Conservation (phyloP, 257 asterid species). For the Penstemon newberryi region DNA sequence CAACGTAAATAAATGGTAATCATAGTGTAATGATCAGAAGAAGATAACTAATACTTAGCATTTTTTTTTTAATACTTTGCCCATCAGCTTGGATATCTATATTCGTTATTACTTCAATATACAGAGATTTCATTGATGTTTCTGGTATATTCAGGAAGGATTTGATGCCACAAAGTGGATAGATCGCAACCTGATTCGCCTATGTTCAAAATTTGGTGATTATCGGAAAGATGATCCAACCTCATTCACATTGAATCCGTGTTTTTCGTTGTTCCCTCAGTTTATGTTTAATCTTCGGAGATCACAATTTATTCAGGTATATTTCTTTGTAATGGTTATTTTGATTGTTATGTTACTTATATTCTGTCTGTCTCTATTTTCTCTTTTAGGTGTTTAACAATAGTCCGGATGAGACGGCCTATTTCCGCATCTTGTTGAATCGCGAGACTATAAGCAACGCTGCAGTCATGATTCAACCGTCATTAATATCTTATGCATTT, state of each 20-base stretch:
- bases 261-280: conserved; percentile 90
- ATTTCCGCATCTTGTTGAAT: conserved; percentile 89
- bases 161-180: conserved; percentile 96
- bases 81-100: too few species aligned
- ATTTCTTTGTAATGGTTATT: conserved; percentile 12
- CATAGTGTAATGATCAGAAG: too few species aligned
- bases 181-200: conserved; percentile 90
- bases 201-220: conserved; percentile 95
- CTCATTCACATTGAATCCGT: conserved; percentile 79
- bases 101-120: neutral
- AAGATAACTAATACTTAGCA: too few species aligned
- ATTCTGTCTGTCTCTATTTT: conserved; percentile 12
- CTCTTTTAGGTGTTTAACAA: conserved; percentile 79
- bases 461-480: conserved; percentile 97
- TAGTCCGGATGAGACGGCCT: conserved; percentile 99
- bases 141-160: conserved; percentile 64
- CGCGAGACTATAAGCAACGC: conserved; percentile 91
- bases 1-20: too few species aligned
- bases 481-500: conserved; percentile 80
- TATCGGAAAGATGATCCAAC: conserved; percentile 93
- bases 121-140: conserved; percentile 14
- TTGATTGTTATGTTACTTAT: conserved; percentile 8
- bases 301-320: conserved; percentile 95
- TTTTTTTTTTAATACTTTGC: too few species aligned
- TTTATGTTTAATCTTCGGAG: conserved; percentile 95